phyloP scores from a whole-genome alignment of 306 rosid genomes.

The Cucurbita argyrosperma region DNA sequence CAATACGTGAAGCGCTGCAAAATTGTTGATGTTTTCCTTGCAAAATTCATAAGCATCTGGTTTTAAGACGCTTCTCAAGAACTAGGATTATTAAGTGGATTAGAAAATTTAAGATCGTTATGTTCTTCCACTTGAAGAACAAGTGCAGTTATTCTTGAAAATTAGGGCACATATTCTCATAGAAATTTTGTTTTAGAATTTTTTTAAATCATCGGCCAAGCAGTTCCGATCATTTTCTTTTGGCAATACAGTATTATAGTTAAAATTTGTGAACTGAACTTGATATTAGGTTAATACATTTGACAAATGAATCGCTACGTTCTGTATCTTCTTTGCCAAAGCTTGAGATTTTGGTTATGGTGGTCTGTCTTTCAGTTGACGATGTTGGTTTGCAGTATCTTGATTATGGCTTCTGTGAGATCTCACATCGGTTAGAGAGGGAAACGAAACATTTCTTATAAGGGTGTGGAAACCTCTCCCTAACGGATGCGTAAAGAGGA shows the following conservation, averaged over 20 bases:
- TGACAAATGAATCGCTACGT: constrained; percentile 37
- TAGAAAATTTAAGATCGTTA: background rate
- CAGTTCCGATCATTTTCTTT: background rate
- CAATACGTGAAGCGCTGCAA: no score
- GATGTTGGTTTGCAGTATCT: constrained; percentile 40
- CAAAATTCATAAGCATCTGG: background rate
- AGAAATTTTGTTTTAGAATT: background rate
- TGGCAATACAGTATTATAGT: background rate
- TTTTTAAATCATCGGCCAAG: background rate
- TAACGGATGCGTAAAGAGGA: no score
- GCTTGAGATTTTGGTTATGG: constrained; percentile 40
- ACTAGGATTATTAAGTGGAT: background rate
- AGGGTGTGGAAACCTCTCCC: no score
- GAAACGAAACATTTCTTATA: no score
- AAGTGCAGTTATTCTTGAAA: no score
- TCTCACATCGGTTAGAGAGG: no score
- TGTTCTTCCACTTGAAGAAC: background rate
- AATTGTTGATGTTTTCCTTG: no score
- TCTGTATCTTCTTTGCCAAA: constrained; percentile 42
- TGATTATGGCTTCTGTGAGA: constrained; percentile 12
- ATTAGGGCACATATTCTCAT: background rate
- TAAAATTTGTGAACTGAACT: background rate
- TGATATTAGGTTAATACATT: constrained; percentile 13
- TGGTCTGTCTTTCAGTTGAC: constrained; percentile 40
- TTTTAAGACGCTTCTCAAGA: background rate